Base-by-base conservation (phyloP, 805 yeast genomes). In the Torulaspora microellipsoides region DNA sequence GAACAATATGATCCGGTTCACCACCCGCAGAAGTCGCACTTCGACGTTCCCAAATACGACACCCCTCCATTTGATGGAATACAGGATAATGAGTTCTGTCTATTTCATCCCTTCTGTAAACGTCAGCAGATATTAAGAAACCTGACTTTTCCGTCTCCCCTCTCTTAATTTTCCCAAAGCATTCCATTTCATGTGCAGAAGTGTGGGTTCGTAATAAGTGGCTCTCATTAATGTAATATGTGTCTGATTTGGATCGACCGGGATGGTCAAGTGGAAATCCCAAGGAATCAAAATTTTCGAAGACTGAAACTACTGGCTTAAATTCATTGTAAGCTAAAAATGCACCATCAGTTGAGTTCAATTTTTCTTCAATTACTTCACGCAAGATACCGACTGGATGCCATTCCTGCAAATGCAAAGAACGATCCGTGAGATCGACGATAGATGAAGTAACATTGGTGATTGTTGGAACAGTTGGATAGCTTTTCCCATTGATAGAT, bases 41-140 rank as follows among this genome's bases (percentile, higher is more conserved):
- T 10, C 65, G 61, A 42, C 83, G 69, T 7, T 77, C 68, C 98
- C 98, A 93, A 2, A 83, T 64, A 46, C 93, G 71, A 2, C 96
- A 97, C 36, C 98, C 99, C 66, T 93, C 99, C 88, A 93, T 80
- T 65, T 93, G 99, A 59, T 93, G 97, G 67, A 93, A 93, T 0
- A 85, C 97, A 1, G 99, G 98, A 61, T 93, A 93, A 64, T 93
- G 99, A 0, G 98, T 89, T 52, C 86, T 75, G 65, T 93, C 99
- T 44, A 93, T 87, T 57, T 91, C 96, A 66, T 93, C 99, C 56
- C 95, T 76, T 58, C 99, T 76, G 60, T 90, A 93, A 8, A 93
- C 99, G 64, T 93, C 99, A 1, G 98, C 99, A 10, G 95, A 77
- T 36, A 93, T 90, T 51, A 93, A 75, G 64, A 85, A 93, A 0